Base-by-base conservation (phyloP, 163 green algal genomes). In the Prototheca stagnorum region DNA sequence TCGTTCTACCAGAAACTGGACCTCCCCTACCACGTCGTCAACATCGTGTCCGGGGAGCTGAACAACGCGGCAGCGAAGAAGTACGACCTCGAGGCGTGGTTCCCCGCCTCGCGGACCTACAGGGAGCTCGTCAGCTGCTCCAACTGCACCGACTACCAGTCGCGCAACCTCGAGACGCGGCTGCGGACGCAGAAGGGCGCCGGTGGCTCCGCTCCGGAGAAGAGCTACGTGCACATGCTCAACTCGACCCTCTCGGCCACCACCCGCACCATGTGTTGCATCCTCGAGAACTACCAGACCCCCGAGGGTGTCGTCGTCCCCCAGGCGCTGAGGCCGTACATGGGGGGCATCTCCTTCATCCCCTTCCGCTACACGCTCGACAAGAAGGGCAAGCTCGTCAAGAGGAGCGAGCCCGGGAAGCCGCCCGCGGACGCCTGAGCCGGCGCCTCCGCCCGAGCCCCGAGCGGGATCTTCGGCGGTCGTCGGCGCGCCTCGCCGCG, bases 21-120 rank as follows among this genome's bases (percentile, higher is more conserved):
- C 17, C 49, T 98, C 15, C 85, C 88, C 0, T 97, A 97, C 69
- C 64, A 56, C 1, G 84, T 98, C 4, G 82, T 97, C 16, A 94
- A 94, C 74, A 98, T 98, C 43, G 89, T 98, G 24, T 86, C 65
- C 3, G 88, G 88, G 2, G 89, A 90, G 66, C 71, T 98, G 19
- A 98, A 98, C 70, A 84, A 94, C 57, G 85, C 88, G 19, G 89
- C 89, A 11, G 80, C 86, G 22, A 98, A 98, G 60, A 99, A 96
- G 77, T 98, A 94, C 51, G 84, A 94, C 59, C 64, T 98, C 53
- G 90, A 98, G 64, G 90, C 90, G 16, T 99, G 82, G 82, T 99
- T 99, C 71, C 90, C 90, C 5, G 85, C 81, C 28, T 83, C 61
- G 35, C 73, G 80, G 44, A 82, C 79, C 3, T 92, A 79, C 70